These are phyloP conservation scores for Cryptosporidium muris DNA, from an alignment of 169 alveolate species.

Conservation along the genomic window DNA sequence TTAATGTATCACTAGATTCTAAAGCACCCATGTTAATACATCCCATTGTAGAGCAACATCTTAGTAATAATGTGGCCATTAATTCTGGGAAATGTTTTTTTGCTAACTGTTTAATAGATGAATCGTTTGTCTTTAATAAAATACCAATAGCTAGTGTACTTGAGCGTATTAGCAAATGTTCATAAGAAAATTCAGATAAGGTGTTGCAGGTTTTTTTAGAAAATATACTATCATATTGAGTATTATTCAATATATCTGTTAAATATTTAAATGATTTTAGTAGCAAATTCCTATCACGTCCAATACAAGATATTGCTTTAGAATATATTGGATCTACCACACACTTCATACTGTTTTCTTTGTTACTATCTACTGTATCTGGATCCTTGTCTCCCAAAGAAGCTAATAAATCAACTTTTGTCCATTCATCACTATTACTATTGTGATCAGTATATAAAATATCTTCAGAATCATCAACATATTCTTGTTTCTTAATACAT, in stretches of 20 bases:
- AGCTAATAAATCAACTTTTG: conserved; percentile 15
- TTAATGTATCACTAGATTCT: conserved; percentile 50
- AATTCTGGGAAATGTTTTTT: conserved; percentile 57
- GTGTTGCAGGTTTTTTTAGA: neutral
- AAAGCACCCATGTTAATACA: conserved; percentile 68
- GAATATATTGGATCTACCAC: conserved; percentile 62
- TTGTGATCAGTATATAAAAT: neutral
- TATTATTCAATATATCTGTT: conserved; percentile 53
- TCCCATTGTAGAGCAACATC: conserved; percentile 69
- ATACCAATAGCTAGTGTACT: conserved; percentile 57
- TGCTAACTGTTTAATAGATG: conserved; percentile 50
- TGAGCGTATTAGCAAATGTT: conserved; percentile 48
- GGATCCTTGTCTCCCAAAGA: too few species aligned
- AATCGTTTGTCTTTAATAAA: conserved; percentile 51
- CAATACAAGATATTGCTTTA: conserved; percentile 61
- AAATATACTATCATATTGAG: conserved; percentile 1
- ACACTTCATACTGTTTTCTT: conserved; percentile 4
- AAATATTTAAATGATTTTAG: conserved; percentile 46
- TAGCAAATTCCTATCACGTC: conserved; percentile 35
- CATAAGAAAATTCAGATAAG: conserved; percentile 25
- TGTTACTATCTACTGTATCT: conserved; percentile 1
- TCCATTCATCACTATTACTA: conserved; percentile 35
- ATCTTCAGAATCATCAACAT: conserved; percentile 26
- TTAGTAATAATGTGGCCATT: conserved; percentile 34
- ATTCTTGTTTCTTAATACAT: conserved; percentile 38